Evolutionary conservation across 805 yeast genomes (phyloP).

Genomic region (Hanseniaspora hatyaiensis): DNA sequence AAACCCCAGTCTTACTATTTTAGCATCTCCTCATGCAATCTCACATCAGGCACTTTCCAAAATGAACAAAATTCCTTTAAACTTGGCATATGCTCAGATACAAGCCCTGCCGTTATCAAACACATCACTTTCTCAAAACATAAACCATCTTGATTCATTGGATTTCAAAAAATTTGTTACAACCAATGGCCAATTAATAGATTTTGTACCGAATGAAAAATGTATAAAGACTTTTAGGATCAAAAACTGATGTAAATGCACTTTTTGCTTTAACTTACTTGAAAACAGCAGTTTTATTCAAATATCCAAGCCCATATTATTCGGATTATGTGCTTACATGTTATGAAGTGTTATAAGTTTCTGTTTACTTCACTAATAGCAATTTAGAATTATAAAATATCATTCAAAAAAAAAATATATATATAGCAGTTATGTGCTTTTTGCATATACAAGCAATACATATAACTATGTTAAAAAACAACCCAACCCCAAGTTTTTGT

Average conservation of each 20-base stretch:
- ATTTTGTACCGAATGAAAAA: slow-evolving; percentile 2
- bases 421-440: not conserved
- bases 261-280: too few relatives aligned
- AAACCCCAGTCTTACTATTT: slow-evolving; percentile 21
- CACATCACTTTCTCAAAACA: too few relatives aligned
- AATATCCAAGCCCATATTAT: too few relatives aligned
- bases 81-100: slow-evolving; percentile 26
- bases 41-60: slow-evolving; percentile 26
- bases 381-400: too few relatives aligned
- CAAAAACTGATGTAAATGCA: not conserved
- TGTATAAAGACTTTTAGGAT: slow-evolving; percentile 1
- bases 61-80: slow-evolving; percentile 25
- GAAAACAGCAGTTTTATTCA: too few relatives aligned
- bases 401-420: not conserved
- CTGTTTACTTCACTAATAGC: too few relatives aligned
- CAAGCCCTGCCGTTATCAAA: slow-evolving; percentile 18
- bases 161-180: not conserved
- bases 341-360: too few relatives aligned
- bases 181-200: slow-evolving; percentile 2
- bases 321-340: too few relatives aligned
- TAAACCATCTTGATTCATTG: not conserved
- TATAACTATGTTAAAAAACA: slow-evolving; percentile 12
- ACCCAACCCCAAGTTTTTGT: slow-evolving; percentile 21
- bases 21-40: slow-evolving; percentile 28
- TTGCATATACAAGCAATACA: not conserved